phyloP scores from a whole-genome alignment of 2,329 filamentous ascomycete genomes.

The Colletotrichum sp. region DNA sequence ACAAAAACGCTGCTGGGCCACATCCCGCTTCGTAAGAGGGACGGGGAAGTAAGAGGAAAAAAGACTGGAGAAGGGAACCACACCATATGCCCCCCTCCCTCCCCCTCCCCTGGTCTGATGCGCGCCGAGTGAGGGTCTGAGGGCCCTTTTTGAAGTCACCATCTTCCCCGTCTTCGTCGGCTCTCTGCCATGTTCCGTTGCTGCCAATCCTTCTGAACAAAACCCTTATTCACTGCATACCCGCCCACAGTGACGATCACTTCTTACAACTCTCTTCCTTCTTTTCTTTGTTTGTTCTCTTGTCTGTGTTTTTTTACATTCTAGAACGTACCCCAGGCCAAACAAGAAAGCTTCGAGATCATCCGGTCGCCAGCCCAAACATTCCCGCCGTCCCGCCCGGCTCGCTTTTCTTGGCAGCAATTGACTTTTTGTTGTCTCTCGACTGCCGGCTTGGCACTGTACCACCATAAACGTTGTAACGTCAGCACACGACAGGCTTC shows the following conservation, averaged over 20 bases:
- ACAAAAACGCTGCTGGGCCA: background rate
- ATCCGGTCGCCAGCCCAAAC: background rate
- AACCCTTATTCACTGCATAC: background rate
- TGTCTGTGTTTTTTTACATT: background rate
- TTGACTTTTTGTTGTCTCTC: background rate
- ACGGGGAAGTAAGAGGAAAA: background rate
- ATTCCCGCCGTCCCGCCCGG: background rate
- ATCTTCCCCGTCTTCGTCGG: background rate
- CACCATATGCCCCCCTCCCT: background rate
- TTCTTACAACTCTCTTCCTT: background rate
- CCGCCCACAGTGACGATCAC: background rate
- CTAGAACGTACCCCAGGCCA: background rate
- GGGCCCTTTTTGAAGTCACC: slow-evolving; percentile 1
- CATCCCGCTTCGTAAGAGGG: background rate
- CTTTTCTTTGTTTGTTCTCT: background rate
- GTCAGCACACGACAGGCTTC: slow-evolving; percentile 7
- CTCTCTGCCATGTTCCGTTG: background rate
- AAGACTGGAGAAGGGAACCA: background rate
- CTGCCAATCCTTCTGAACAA: background rate
- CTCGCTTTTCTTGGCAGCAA: background rate
- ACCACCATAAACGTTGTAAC: background rate
- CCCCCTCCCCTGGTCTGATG: background rate
- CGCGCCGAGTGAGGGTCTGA: background rate
- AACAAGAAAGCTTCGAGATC: background rate
- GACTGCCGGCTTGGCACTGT: slow-evolving; percentile 18